A percentile compares a stretch with the other conserved stretches of the same genome.
Conservation (phyloP, 2,329 filamentous ascomycete genomes). For the Trichoderma semiorbis region DNA sequence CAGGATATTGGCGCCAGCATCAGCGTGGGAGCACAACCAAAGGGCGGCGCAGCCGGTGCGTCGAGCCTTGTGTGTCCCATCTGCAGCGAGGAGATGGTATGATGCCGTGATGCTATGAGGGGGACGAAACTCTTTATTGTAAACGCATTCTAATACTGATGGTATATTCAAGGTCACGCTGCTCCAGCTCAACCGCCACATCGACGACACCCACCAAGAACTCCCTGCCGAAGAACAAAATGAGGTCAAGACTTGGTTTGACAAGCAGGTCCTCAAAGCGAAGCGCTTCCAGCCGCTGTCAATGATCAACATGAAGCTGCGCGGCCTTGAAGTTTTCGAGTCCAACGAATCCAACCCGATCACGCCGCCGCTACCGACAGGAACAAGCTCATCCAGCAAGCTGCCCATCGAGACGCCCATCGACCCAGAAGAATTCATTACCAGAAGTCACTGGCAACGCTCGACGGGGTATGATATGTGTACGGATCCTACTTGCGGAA, state of each 20-base stretch:
- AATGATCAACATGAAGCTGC: slow-evolving; percentile 87
- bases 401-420: slow-evolving; percentile 41
- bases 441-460: slow-evolving; percentile 83
- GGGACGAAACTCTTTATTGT: not conserved
- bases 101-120: slow-evolving; percentile 20
- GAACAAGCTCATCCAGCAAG: slow-evolving; percentile 37
- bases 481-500: slow-evolving; percentile 82
- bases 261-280: slow-evolving; percentile 88
- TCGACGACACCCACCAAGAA: slow-evolving; percentile 88
- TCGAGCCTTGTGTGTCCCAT: slow-evolving; percentile 88
- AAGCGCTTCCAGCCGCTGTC: slow-evolving; percentile 91
- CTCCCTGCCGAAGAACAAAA: slow-evolving; percentile 85
- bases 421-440: slow-evolving; percentile 89
- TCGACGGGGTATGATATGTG: slow-evolving; percentile 72
- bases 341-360: slow-evolving; percentile 67
- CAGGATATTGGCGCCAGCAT: slow-evolving; percentile 82
- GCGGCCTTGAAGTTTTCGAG: slow-evolving; percentile 89
- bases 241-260: slow-evolving; percentile 96
- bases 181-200: slow-evolving; percentile 78
- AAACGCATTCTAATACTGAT: not conserved
- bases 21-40: slow-evolving; percentile 57
- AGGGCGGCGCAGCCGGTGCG: slow-evolving; percentile 46
- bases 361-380: slow-evolving; percentile 25
- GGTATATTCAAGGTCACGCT: slow-evolving; percentile 66
- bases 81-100: slow-evolving; percentile 95